Base-by-base conservation (phyloP, 2,329 filamentous ascomycete genomes). In the Pseudogymnoascus sp. region DNA sequence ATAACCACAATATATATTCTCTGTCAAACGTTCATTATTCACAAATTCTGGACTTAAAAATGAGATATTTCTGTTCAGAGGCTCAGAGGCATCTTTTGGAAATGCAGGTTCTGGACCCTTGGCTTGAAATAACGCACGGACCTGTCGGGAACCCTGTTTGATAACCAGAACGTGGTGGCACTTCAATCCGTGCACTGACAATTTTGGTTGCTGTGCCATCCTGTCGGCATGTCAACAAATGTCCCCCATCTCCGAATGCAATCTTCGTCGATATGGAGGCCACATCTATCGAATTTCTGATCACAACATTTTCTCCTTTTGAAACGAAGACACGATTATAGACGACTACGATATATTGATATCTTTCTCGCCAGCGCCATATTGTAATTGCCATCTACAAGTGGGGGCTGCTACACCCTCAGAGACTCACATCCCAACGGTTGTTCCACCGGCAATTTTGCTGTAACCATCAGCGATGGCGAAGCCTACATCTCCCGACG, bases 361-460 rank as follows among this genome's bases (percentile, higher is more conserved):
- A 56, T 33, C 10, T 33, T 56, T 56, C 16, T 12, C 11, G 28
- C 28, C 28, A 35, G 16, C 11, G 16, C n/a, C 28, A 19, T 33
- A 35, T 19, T 56, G 28, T 22, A 33, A 22, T 35, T 56, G 28
- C 50, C 50, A 56, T 33, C 26, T 22, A 8, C 50, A 56, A 33
- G 50, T 56, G 50, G 50, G 50, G 50, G 50, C 16, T 56, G 50
- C 28, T 56, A 22, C 28, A 56, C 28, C 26, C 28, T 33, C 16
- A 33, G 22, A 33, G 50, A 56, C 50, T 56, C 50, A 5, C 16
- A 56, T 56, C 7, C 10, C 50, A 33, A 35, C 28, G 50, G 50
- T 56, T 56, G 50, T 56, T 56, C 16, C 50, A 56, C 50, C 50
- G 16, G 50, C 28, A 56, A 56, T 33, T 56, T 56, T 56, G 50